phyloP scores from a whole-genome alignment of 2,329 filamentous ascomycete species.

The Colletotrichum camelliae region DNA sequence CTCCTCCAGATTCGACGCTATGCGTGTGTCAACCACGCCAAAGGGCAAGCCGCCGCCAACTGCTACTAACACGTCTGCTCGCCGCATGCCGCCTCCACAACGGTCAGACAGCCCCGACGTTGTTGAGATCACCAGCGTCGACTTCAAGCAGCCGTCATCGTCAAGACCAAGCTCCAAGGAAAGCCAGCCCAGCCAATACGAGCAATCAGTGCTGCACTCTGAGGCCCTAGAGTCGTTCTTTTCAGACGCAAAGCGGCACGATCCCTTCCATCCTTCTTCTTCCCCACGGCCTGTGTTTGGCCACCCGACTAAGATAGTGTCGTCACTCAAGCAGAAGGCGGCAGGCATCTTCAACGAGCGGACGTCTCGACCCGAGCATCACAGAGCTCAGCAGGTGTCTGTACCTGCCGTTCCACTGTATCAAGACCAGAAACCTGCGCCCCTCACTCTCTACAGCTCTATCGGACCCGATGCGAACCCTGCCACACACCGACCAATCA shows the following conservation, averaged over 20 bases:
- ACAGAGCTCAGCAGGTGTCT: constrained; percentile 53
- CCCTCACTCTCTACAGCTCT: constrained; percentile 55
- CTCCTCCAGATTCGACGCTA: constrained; percentile 17
- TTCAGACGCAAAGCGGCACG: constrained; percentile 11
- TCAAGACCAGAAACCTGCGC: constrained; percentile 51
- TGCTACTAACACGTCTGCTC: neutral
- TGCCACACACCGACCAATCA: constrained; percentile 36
- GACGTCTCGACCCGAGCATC: constrained; percentile 62
- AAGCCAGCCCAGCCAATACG: neutral
- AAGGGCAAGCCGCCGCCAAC: neutral
- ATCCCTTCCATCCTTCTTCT: constrained; percentile 21
- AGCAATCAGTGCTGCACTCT: constrained; percentile 19
- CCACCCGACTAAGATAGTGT: constrained; percentile 49
- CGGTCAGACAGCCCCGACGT: constrained; percentile 9
- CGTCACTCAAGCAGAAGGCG: constrained; percentile 60
- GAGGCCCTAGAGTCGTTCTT: constrained; percentile 22
- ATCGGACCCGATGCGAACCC: constrained; percentile 30
- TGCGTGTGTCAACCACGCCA: constrained; percentile 19
- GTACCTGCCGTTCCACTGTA: constrained; percentile 54
- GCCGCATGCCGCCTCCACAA: neutral
- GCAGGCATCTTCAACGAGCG: constrained; percentile 58
- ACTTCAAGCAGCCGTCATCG: neutral
- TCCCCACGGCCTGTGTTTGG: constrained; percentile 35
- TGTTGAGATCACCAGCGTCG: constrained; percentile 16
- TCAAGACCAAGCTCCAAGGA: neutral